Percentiles rank a stretch among this genome's conserved stretches.
Evolutionary conservation across 1,284 basidiomycete species (phyloP).

Genomic region (Cutaneotrichosporon spelunceum): DNA sequence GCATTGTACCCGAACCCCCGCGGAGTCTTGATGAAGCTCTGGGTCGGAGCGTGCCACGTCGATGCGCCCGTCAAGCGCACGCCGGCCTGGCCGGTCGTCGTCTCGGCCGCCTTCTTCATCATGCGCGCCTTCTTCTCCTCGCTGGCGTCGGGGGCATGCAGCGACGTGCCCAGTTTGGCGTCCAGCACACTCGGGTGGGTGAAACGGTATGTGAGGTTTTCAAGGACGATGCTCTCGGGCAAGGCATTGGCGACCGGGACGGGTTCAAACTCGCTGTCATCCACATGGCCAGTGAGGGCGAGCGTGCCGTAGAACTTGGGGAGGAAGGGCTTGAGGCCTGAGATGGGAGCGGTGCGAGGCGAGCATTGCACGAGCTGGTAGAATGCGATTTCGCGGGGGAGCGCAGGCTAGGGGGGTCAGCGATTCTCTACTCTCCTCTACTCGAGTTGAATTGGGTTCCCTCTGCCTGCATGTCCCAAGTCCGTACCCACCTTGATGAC

Average conservation of each 20-base stretch:
- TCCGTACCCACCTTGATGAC: slow-evolving; percentile 72
- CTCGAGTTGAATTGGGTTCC: too few relatives aligned
- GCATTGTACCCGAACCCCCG: slow-evolving; percentile 80
- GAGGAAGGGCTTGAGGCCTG: slow-evolving; percentile 56
- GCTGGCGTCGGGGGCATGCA: slow-evolving; percentile 61
- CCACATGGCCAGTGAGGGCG: slow-evolving; percentile 49
- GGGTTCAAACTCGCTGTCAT: background rate
- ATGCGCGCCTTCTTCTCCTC: slow-evolving; percentile 77
- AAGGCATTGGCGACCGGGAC: background rate
- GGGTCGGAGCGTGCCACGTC: slow-evolving; percentile 68
- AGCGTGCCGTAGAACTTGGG: slow-evolving; percentile 75
- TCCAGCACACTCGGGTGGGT: slow-evolving; percentile 80
- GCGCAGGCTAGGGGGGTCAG: slow-evolving; percentile 56
- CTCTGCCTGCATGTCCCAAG: too few relatives aligned
- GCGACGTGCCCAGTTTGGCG: slow-evolving; percentile 82
- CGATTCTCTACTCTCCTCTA: too few relatives aligned
- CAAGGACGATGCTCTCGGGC: slow-evolving; percentile 72
- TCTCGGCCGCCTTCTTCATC: slow-evolving; percentile 65
- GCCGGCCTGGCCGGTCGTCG: slow-evolving; percentile 73
- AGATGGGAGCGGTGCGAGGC: slow-evolving; percentile 26
- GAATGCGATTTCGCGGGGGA: slow-evolving; percentile 71
- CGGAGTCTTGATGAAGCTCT: slow-evolving; percentile 61
- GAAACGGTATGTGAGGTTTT: slow-evolving; percentile 75
- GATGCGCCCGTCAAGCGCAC: slow-evolving; percentile 81
- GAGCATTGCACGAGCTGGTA: slow-evolving; percentile 63